Conservation (phyloP, 176 grass and related monocot species). For the Otatea glauca region DNA sequence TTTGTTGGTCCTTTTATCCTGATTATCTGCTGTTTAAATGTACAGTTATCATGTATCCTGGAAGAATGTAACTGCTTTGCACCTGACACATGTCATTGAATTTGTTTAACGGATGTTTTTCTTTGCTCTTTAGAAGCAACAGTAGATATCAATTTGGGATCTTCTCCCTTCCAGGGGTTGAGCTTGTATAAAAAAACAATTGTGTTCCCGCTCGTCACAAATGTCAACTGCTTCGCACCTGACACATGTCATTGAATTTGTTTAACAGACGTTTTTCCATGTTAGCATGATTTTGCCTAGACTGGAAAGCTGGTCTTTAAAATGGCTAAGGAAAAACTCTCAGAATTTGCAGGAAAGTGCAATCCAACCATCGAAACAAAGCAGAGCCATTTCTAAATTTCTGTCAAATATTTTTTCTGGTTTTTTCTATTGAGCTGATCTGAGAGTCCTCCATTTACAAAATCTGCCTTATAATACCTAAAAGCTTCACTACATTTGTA, state of each 20-base stretch:
- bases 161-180: not conserved
- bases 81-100: slow-evolving; percentile 16
- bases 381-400: slow-evolving; percentile 7
- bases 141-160: slow-evolving; percentile 22
- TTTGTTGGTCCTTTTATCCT: too few species aligned
- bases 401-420: slow-evolving; percentile 5
- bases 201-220: too few species aligned
- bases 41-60: too few species aligned
- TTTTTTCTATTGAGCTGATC: not conserved
- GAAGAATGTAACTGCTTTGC: slow-evolving; percentile 30
- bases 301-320: not conserved
- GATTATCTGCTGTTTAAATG: too few species aligned
- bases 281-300: slow-evolving; percentile 12
- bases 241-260: slow-evolving; percentile 9
- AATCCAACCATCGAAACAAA: slow-evolving; percentile 2
- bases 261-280: slow-evolving; percentile 16
- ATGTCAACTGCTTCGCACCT: slow-evolving; percentile 31
- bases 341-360: not conserved
- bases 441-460: not conserved
- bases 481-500: not conserved
- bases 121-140: slow-evolving; percentile 18
- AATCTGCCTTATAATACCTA: slow-evolving; percentile 14
- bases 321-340: not conserved
- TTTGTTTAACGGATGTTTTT: slow-evolving; percentile 28
- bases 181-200: slow-evolving; percentile 14